Percentiles rank a stretch among this genome's conserved stretches.
Conservation (phyloP, 1,284 basidiomycete species). For the Tylopilus sp. region DNA sequence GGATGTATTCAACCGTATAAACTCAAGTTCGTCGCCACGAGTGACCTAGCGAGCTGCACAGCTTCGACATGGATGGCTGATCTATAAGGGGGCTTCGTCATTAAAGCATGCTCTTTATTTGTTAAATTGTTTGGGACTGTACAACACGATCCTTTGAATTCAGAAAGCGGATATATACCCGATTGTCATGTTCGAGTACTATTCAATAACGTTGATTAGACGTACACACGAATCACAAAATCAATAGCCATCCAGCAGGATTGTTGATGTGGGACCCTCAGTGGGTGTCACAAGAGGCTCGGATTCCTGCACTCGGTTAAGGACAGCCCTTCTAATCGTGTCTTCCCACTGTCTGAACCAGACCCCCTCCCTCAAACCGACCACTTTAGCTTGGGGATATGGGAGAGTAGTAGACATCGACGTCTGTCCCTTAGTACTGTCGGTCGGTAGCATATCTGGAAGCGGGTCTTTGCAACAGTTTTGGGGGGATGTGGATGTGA, state of each 20-base stretch:
- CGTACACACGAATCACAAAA: not conserved
- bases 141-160: conserved; percentile 5
- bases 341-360: conserved; percentile 78
- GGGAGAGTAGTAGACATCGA: conserved; percentile 22
- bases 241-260: conserved; percentile 36
- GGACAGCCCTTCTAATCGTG: conserved; percentile 54
- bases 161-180: conserved; percentile 8
- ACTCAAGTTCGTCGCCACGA: conserved; percentile 12
- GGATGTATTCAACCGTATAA: conserved; percentile 17
- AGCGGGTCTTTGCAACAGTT: conserved; percentile 15
- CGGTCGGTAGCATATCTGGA: conserved; percentile 21
- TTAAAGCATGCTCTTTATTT: conserved; percentile 20
- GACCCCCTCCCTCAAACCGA: conserved; percentile 65
- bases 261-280: conserved; percentile 6
- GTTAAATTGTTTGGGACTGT: conserved; percentile 15
- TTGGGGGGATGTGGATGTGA: conserved; percentile 27
- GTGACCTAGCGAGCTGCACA: not conserved
- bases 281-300: conserved; percentile 29
- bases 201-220: not conserved
- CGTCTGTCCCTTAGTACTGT: conserved; percentile 10
- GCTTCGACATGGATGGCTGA: not conserved
- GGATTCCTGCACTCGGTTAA: conserved; percentile 30
- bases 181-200: not conserved
- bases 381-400: conserved; percentile 36
- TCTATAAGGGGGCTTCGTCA: not conserved